These are phyloP conservation scores for Nakazawaea ernobii DNA, from an alignment of 805 yeast species.

Conservation along the genomic window DNA sequence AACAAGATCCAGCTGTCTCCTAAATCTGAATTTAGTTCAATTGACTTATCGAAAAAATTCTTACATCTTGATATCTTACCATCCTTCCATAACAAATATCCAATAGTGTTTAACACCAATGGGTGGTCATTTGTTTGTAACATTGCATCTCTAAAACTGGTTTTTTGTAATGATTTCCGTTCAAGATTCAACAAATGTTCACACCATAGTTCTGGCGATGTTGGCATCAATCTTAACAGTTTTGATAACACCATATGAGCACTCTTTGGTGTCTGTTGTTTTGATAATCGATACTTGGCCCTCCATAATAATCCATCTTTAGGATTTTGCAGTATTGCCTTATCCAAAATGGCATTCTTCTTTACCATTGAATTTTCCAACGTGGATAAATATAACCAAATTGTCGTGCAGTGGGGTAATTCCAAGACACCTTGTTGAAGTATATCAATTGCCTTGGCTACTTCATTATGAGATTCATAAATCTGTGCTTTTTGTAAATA, in stretches of 20 bases:
- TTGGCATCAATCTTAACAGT: slow-evolving; percentile 55
- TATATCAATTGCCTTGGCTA: slow-evolving; percentile 38
- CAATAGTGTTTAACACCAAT: slow-evolving; percentile 56
- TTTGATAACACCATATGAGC: slow-evolving; percentile 50
- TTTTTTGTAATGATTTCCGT: slow-evolving; percentile 47
- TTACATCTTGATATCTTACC: slow-evolving; percentile 59
- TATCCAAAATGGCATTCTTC: slow-evolving; percentile 70
- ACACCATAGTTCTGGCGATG: slow-evolving; percentile 60
- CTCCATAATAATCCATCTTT: slow-evolving; percentile 48
- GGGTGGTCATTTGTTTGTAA: slow-evolving; percentile 57
- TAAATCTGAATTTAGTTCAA: slow-evolving; percentile 43
- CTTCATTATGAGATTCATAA: slow-evolving; percentile 23
- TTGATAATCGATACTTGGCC: slow-evolving; percentile 56
- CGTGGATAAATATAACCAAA: slow-evolving; percentile 54
- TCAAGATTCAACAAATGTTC: slow-evolving; percentile 44
- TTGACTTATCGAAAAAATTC: slow-evolving; percentile 71
- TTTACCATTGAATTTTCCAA: slow-evolving; percentile 38
- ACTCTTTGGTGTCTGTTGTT: slow-evolving; percentile 36
- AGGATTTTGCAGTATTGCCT: slow-evolving; percentile 51
- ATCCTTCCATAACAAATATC: slow-evolving; percentile 58
- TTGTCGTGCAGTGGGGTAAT: slow-evolving; percentile 33
- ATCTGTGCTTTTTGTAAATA: slow-evolving; percentile 63
- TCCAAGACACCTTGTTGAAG: slow-evolving; percentile 43
- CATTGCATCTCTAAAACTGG: slow-evolving; percentile 65
- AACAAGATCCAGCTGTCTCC: slow-evolving; percentile 81